phyloP scores from a whole-genome alignment of 768 basidiomycete species.

The Podaxis sp. region DNA sequence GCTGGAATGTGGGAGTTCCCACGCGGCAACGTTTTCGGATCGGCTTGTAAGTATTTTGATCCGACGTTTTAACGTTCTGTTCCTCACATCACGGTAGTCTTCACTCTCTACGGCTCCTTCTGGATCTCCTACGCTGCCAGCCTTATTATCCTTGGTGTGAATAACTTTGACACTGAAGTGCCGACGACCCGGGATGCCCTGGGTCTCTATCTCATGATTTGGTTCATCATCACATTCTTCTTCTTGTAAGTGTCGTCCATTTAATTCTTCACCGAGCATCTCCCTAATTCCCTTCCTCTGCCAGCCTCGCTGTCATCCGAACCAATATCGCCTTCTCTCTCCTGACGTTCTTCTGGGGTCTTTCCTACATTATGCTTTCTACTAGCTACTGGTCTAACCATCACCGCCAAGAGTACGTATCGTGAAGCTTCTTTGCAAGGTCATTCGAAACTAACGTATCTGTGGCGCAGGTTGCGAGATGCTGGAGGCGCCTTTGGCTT shows the following conservation, averaged over 20 bases:
- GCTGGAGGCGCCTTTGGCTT: slow-evolving; percentile 12
- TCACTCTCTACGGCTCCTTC: slow-evolving; percentile 58
- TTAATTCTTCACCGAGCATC: neutral
- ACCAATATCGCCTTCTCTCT: slow-evolving; percentile 44
- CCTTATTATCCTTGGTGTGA: slow-evolving; percentile 45
- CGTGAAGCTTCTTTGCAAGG: neutral
- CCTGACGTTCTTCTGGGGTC: slow-evolving; percentile 47
- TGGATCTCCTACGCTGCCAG: slow-evolving; percentile 61
- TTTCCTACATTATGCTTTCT: slow-evolving; percentile 48
- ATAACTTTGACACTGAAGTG: slow-evolving; percentile 29
- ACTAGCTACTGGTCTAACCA: slow-evolving; percentile 28
- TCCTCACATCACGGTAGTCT: slow-evolving; percentile 32
- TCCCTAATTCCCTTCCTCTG: neutral
- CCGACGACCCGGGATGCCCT: slow-evolving; percentile 38
- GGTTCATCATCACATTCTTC: slow-evolving; percentile 50
- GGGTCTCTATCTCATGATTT: slow-evolving; percentile 50
- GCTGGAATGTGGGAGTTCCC: slow-evolving; percentile 65
- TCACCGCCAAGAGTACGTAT: slow-evolving; percentile 1
- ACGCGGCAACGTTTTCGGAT: slow-evolving; percentile 45
- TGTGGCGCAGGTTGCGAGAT: neutral
- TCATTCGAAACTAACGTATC: neutral
- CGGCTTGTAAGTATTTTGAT: slow-evolving; percentile 35
- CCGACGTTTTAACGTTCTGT: neutral
- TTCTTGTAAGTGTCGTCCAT: slow-evolving; percentile 35
- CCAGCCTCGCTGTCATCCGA: slow-evolving; percentile 43